phyloP scores from a whole-genome alignment of 2,329 filamentous ascomycete genomes.

The Madurella mycetomatis region DNA sequence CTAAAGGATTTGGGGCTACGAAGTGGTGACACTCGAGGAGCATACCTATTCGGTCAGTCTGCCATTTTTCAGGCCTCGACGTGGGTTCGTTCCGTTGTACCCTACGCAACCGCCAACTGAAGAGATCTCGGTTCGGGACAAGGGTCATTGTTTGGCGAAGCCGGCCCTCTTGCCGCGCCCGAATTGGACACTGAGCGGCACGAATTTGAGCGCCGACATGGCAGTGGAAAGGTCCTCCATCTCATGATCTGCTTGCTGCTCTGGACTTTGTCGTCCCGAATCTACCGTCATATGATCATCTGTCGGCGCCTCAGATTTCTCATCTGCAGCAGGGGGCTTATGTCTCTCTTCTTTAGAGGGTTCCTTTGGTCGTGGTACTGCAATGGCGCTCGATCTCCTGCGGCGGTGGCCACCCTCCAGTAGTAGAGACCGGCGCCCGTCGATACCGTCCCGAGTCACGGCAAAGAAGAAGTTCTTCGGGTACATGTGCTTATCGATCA shows the following conservation, averaged over 20 bases:
- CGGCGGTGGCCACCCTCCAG: constrained; percentile 50
- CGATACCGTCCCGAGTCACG: constrained; percentile 84
- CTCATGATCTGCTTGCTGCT: constrained; percentile 38
- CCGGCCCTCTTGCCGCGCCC: constrained; percentile 52
- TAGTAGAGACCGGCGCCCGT: constrained; percentile 75
- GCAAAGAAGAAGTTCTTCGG: constrained; percentile 85
- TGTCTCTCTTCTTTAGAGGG: background rate
- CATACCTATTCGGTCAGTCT: constrained; percentile 8
- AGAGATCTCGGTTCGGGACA: background rate
- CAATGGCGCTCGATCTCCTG: constrained; percentile 43
- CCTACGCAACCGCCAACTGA: constrained; percentile 7
- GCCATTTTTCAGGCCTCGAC: constrained; percentile 3
- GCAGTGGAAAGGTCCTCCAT: constrained; percentile 62
- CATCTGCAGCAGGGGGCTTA: background rate
- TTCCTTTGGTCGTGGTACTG: constrained; percentile 9
- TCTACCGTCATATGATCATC: background rate
- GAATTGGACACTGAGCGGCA: constrained; percentile 64
- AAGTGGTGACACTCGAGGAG: constrained; percentile 10
- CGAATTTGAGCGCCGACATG: constrained; percentile 68
- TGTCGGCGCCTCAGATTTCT: background rate
- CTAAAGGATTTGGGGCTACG: constrained; percentile 1
- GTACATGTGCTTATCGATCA: constrained; percentile 93
- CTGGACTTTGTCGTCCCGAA: background rate
- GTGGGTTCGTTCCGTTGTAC: background rate
- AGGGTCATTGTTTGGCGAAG: constrained; percentile 43